These are phyloP conservation scores for Tetrahymena borealis DNA, from an alignment of 73 alveolate genomes.

Conservation along the genomic window DNA sequence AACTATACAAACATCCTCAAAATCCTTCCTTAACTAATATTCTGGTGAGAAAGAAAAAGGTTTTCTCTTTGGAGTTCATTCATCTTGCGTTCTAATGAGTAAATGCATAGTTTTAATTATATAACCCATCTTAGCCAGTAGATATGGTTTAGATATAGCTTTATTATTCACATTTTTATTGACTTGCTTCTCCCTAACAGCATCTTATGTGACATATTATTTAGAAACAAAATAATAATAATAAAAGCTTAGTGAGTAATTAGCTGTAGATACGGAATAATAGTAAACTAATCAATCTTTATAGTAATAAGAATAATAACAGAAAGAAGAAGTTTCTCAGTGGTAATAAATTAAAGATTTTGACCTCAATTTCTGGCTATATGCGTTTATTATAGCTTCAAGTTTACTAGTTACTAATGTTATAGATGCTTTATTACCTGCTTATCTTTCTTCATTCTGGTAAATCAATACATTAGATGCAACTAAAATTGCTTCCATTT, in stretches of 20 bases:
- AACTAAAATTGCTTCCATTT: not conserved
- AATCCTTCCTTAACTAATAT: not conserved
- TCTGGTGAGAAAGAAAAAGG: not conserved
- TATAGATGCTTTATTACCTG: not conserved
- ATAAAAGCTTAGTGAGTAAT: not conserved
- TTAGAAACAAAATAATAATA: not conserved
- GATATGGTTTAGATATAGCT: not conserved
- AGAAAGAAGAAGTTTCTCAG: not conserved
- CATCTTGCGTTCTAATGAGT: not conserved
- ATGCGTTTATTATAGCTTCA: not conserved
- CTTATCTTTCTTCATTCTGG: not conserved
- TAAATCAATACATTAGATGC: not conserved
- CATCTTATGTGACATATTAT: not conserved
- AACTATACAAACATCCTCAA: not conserved
- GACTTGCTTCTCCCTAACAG: not conserved
- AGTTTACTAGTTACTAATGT: not conserved
- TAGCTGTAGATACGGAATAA: not conserved
- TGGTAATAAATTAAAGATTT: not conserved
- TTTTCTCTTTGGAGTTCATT: not conserved
- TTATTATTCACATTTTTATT: not conserved
- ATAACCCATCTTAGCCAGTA: not conserved
- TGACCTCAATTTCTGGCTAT: not conserved
- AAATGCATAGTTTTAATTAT: not conserved
- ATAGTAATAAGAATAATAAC: not conserved
- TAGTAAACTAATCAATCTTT: not conserved